Conservation (phyloP, 176 grass and related monocot species). For the Olyra latifolia region DNA sequence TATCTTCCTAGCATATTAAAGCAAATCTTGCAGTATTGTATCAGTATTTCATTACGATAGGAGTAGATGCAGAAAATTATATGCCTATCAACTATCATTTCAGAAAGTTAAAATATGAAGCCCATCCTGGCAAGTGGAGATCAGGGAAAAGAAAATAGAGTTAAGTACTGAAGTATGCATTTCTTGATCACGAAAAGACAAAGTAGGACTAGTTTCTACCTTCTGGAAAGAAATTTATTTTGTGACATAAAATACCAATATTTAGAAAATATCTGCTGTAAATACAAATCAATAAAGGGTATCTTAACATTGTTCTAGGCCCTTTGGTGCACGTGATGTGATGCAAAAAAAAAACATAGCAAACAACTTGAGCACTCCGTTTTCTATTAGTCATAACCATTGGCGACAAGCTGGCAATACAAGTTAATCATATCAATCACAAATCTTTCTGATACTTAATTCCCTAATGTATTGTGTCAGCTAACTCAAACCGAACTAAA, state of each 20-base stretch:
- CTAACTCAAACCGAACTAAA: neutral
- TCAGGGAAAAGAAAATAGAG: neutral
- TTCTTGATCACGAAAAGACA: slow-evolving; percentile 1
- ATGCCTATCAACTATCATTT: neutral
- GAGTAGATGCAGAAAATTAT: neutral
- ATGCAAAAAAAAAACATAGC: neutral
- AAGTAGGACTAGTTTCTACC: neutral
- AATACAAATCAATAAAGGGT: slow-evolving; percentile 4
- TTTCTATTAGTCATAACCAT: slow-evolving; percentile 16
- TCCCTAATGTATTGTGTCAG: neutral
- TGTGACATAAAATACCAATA: neutral
- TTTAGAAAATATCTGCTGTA: neutral
- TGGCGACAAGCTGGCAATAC: neutral
- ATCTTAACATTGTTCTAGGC: neutral
- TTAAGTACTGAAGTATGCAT: slow-evolving; percentile 25
- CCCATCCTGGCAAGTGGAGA: neutral
- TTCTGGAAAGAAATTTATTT: slow-evolving; percentile 15
- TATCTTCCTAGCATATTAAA: slow-evolving; percentile 14
- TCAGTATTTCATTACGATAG: neutral
- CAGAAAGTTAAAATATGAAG: neutral
- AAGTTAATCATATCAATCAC: slow-evolving; percentile 10
- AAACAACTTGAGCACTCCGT: neutral
- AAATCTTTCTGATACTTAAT: neutral
- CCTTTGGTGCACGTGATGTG: neutral
- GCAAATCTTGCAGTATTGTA: neutral